Evolutionary conservation across 768 basidiomycete species (phyloP), one percentile per base, ranked within the genome.

Genomic region (Lactarius hatsudake): DNA sequence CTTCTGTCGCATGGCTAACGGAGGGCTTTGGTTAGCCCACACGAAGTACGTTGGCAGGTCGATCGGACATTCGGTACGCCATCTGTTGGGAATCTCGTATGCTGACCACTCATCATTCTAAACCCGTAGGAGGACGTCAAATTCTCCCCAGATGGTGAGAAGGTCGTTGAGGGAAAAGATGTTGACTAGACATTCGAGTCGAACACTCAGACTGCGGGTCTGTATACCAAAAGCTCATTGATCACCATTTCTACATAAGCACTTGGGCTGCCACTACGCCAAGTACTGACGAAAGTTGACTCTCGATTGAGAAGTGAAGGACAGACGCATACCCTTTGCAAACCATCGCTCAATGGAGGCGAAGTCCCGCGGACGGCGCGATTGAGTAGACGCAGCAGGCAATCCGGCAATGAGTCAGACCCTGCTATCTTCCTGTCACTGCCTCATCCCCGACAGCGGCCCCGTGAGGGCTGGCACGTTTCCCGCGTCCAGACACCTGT

Each of bases 41-140:
- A 94, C 93, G 9, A 94, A 94, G 75, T 94, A 91, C 69, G 79
- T 94, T 64, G 91, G 90, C 17, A 90, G 84, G 74, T 91, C 89
- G 12, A 74, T 76, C 2, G 79, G 78, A 10, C 79, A 81, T 59
- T 71, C 78, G 67, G 83, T 84, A 65, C 62, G 76, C 64, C 12
- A 36, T 40, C 18, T 56, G 32, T 32, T 26, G n/a, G 55, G 6
- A 18, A 9, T 81, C 79, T 18, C 69, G n/a, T 78, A 82, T 70
- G 73, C 32, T 81, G 81, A 62, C 32, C 5, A 74, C 80, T 78
- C 5, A 57, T 59, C 42, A 9, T 42, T 20, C 48, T 34, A 34
- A 36, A 40, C 34, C n/a, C n/a, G 42, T 71, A 93, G 89, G 83
- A 87, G 59, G 90, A 90, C 71, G 85, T 93, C 58, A 89, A 86